These are phyloP conservation scores for Conticribra guillardii DNA, from an alignment of 108 stramenopile genomes.

Conservation along the genomic window DNA sequence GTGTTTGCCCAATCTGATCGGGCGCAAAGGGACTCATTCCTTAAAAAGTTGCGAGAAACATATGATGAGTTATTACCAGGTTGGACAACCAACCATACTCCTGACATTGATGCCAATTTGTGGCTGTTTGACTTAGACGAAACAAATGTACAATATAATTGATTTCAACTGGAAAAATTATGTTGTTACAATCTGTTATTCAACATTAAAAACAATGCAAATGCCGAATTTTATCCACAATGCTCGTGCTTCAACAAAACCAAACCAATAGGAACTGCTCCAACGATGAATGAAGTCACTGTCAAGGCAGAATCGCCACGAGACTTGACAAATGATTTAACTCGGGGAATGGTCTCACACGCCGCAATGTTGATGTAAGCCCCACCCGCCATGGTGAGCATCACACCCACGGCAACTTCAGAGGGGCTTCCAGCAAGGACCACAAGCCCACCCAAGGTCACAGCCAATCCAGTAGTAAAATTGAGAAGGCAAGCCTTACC, in stretches of 20 bases:
- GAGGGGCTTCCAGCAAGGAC: conserved; percentile 51
- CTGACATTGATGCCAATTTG: conserved; percentile 18
- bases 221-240: conserved; percentile 63
- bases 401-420: conserved; percentile 53
- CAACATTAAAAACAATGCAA: too few relatives aligned
- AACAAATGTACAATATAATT: conserved; percentile 52
- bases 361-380: conserved; percentile 78
- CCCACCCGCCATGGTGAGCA: conserved; percentile 75
- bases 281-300: conserved; percentile 62
- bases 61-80: conserved; percentile 11
- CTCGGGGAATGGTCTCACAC: conserved; percentile 61
- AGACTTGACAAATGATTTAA: conserved; percentile 26
- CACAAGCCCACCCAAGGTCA: conserved; percentile 66
- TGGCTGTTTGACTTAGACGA: conserved; percentile 76
- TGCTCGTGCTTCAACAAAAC: conserved; percentile 86
- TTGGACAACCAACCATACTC: conserved; percentile 39
- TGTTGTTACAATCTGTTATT: too few relatives aligned
- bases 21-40: conserved; percentile 68
- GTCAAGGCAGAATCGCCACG: conserved; percentile 31
- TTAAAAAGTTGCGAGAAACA: conserved; percentile 31
- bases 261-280: conserved; percentile 78
- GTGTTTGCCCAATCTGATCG: conserved; percentile 83
- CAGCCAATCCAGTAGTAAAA: conserved; percentile 71
- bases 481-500: conserved; percentile 62
- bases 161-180: too few relatives aligned